Base-by-base conservation (phyloP, 1,139 yeast genomes). In the Diutina pseudorugosa region DNA sequence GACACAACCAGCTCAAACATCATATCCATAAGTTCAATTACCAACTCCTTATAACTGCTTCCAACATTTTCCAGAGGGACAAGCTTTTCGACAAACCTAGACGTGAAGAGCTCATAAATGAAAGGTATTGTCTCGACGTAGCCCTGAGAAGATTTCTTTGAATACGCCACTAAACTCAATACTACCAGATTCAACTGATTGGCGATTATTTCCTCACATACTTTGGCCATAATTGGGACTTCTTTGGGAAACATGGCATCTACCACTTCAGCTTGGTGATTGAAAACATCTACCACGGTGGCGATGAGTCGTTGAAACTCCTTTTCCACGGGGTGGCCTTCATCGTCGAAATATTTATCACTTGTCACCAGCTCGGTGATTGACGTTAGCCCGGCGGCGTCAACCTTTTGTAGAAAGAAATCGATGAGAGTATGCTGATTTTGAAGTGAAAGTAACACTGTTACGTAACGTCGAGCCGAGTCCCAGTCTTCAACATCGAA, bases 401-500 rank as follows among this genome's bases (percentile, higher is more conserved):
- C 72, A 51, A 72, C 70, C 56, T 73, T 73, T 53, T 75, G 79
- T 16, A 75, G 62, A 58, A 72, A 75, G 57, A 75, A 75, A 55
- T 74, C 77, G 41, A 73, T 72, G 52, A 75, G 62, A 0, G 77
- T 73, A 56, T 74, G 77, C 41, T 72, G 72, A 56, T 72, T 74
- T 27, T 69, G 65, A 53, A 75, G 61, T 21, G 65, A 67, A 4
- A 71, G 62, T 54, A 75, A 61, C 7, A 75, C 71, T 41, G 59
- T 54, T 3, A 72, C 75, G 55, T 71, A 74, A 41, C 64, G 57
- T 41, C 64, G 62, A 16, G 76, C 66, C 27, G 66, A 61, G 12
- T 61, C 62, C 58, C 67, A 76, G 52, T 85, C 82, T 52, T 75
- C 71, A 2, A 72, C 65, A 52, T 78, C 82, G 58, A 79, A 78